These are phyloP conservation scores for Cutaneotrichosporon mucoides DNA, from an alignment of 1,284 basidiomycete genomes.

Conservation along the genomic window DNA sequence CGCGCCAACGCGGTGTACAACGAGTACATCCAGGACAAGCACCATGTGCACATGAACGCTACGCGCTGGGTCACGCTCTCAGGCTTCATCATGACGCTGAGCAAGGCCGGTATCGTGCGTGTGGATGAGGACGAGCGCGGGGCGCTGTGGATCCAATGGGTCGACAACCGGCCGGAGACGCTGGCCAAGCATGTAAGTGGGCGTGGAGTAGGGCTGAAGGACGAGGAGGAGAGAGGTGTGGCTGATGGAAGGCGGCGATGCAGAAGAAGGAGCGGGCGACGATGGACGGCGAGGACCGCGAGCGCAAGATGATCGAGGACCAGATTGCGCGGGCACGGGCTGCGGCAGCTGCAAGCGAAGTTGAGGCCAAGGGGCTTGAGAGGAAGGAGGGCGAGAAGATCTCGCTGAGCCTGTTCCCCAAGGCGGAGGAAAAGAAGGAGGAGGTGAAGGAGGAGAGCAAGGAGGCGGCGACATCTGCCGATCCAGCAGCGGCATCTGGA, in stretches of 20 bases:
- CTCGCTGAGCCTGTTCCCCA: constrained; percentile 40
- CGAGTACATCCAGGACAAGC: constrained; percentile 93
- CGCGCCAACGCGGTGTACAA: constrained; percentile 95
- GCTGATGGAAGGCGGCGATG: constrained; percentile 63
- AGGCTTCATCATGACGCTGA: constrained; percentile 89
- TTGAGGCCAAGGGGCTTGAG: constrained; percentile 57
- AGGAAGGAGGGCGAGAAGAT: constrained; percentile 58
- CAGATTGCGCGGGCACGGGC: constrained; percentile 81
- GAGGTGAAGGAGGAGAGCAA: constrained; percentile 16
- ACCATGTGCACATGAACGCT: constrained; percentile 96
- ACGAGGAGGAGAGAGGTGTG: no score
- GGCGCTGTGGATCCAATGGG: constrained; percentile 87
- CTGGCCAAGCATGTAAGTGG: constrained; percentile 78
- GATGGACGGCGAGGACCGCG: constrained; percentile 89
- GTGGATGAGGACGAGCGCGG: constrained; percentile 99
- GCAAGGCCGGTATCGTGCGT: constrained; percentile 77
- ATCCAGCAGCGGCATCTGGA: constrained; percentile 11
- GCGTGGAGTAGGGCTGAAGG: no score
- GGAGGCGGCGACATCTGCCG: no score
- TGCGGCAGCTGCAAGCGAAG: constrained; percentile 28
- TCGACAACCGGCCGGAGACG: constrained; percentile 91
- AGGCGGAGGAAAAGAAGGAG: constrained; percentile 20
- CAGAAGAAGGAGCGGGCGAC: constrained; percentile 89
- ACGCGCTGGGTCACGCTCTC: constrained; percentile 96
- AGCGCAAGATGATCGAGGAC: constrained; percentile 82